Base-by-base conservation (phyloP, 2,329 filamentous ascomycete genomes). In the Ophiostoma piceae region DNA sequence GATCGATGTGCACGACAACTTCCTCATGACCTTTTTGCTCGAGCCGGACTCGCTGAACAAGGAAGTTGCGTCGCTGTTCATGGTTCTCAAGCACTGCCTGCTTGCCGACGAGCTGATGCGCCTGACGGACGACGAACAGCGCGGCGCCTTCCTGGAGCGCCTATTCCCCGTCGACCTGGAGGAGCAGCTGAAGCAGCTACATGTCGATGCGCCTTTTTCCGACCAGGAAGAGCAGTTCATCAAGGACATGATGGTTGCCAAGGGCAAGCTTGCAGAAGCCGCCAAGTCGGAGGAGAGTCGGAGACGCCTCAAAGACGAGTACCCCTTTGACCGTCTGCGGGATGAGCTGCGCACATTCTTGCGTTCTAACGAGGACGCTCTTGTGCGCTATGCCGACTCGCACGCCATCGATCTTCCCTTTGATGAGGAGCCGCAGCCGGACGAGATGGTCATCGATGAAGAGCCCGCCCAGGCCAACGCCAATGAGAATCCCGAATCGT, bases 81-180 rank as follows among this genome's bases (percentile, higher is more conserved):
- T 85, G 26, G 79, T 77, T n/a, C 78, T 84, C 71, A 84, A 83
- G 74, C 82, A 81, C 0, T 82, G 71, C 60, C 68, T 67, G 5
- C 51, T 72, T 3, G 66, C 71, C 1, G 39, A 26, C 0, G 69
- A 70, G 71, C 54, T 74, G 29, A 51, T 64, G 2, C 54, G 16
- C 14, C 65, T 71, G 67, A 29, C 72, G 1, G 70, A 73, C 47
- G 70, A 71, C 32, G 41, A 26, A 65, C 35, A 71, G 69, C 70
- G 70, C 1, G 22, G 67, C 39, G 66, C 37, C 0, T 79, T 84
- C 22, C 76, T 89, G 19, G 82, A 84, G 12, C 84, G 87, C 68
- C 81, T 86, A 2, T 82, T 92, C 47, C 81, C 84, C 7, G 79
- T 83, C 9, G 81, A 89, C 4, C 77, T 91, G 2, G 82, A 89